Conservation (phyloP, 2,329 filamentous ascomycete genomes). For the Arthrinium puccinioides region DNA sequence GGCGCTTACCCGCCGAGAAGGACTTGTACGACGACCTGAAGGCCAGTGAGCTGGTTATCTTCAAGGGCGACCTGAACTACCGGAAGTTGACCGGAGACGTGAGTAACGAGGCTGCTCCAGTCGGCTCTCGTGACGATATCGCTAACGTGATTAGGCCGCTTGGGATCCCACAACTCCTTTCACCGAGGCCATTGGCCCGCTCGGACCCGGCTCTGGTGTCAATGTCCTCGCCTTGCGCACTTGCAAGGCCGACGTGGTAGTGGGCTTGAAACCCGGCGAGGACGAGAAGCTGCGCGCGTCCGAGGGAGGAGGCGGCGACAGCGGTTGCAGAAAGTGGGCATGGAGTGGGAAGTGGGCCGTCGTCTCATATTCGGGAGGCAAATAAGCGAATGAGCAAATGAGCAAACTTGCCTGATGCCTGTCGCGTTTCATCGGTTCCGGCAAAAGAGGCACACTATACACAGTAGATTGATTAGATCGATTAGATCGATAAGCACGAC, state of each 20-base stretch:
- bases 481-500: too few species aligned
- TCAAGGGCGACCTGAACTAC: constrained; percentile 98
- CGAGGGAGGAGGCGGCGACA: constrained; percentile 64
- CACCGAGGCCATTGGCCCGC: constrained; percentile 71
- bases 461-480: too few species aligned
- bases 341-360: constrained; percentile 97
- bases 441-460: too few species aligned
- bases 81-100: constrained; percentile 87
- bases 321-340: constrained; percentile 74
- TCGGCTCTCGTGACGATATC: background rate
- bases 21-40: constrained; percentile 71
- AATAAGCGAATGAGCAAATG: too few species aligned
- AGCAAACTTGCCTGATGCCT: too few species aligned
- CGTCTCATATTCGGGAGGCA: constrained; percentile 74
- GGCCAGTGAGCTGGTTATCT: constrained; percentile 79
- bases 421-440: too few species aligned
- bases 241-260: constrained; percentile 94
- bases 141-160: constrained; percentile 40
- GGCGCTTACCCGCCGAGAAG: constrained; percentile 67
- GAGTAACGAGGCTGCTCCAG: too few species aligned
- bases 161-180: constrained; percentile 92
- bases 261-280: constrained; percentile 72
- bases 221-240: constrained; percentile 84
- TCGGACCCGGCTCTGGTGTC: constrained; percentile 74
- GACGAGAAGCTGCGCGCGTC: constrained; percentile 71